phyloP scores from a whole-genome alignment of 441 rosid genomes.

The Bocquillonia castaneifolia region DNA sequence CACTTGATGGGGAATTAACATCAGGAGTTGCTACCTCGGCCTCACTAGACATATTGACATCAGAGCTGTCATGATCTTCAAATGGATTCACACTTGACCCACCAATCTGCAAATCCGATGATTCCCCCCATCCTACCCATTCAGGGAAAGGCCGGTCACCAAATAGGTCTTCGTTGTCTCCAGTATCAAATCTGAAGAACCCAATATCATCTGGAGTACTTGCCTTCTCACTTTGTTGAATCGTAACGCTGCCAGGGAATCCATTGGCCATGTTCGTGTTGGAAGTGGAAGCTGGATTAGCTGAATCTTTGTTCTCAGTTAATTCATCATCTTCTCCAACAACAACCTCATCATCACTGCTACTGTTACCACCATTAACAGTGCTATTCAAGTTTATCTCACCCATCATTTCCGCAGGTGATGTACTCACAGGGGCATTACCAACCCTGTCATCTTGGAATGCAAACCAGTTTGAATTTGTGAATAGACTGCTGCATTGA shows the following conservation, averaged over 20 bases:
- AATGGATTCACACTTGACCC: conserved; percentile 63
- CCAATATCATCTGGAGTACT: conserved; percentile 35
- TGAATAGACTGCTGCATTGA: conserved; percentile 69
- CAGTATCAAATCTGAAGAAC: conserved; percentile 56
- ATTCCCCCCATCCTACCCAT: conserved; percentile 86
- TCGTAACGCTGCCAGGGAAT: conserved; percentile 27
- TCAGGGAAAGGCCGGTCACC: conserved; percentile 60
- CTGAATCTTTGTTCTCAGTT: conserved; percentile 50
- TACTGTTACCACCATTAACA: conserved; percentile 57
- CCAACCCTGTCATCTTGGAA: conserved; percentile 74
- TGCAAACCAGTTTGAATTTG: conserved; percentile 96
- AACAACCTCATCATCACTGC: conserved; percentile 90
- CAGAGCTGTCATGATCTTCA: conserved; percentile 42
- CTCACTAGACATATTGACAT: conserved; percentile 32
- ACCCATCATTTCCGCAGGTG: conserved; percentile 61
- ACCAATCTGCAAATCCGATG: conserved; percentile 49
- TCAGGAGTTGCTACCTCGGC: conserved; percentile 33
- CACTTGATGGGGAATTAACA: conserved; percentile 36
- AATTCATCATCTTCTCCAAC: conserved; percentile 86
- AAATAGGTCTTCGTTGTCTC: conserved; percentile 49
- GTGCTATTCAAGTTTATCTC: conserved; percentile 60
- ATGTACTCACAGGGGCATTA: conserved; percentile 43
- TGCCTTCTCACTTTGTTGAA: conserved; percentile 24
- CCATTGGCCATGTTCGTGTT: conserved; percentile 32
- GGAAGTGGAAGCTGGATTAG: conserved; percentile 55